Base-by-base conservation (phyloP, 2,329 filamentous ascomycete genomes). In the Alternaria conjuncta region DNA sequence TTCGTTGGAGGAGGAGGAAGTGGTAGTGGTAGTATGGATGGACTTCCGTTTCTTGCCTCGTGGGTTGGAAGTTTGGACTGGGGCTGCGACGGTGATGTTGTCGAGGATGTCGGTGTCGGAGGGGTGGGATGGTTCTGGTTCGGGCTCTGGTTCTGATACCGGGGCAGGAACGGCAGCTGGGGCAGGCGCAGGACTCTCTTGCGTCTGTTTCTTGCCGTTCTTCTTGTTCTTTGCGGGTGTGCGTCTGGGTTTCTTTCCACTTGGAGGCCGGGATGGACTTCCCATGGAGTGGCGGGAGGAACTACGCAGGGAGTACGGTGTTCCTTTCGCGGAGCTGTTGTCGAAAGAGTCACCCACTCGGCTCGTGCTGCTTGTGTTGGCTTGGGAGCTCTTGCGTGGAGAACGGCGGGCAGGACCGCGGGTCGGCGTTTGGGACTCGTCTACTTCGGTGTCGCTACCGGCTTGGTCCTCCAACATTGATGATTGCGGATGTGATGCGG, bases 31-130 rank as follows among this genome's bases (percentile, higher is more conserved):
- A n/a, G n/a, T n/a, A n/a, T n/a, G n/a, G n/a, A n/a, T n/a, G n/a
- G 70, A 62, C 55, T 72, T 75, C 15, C 74, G 62, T 71, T 72
- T 75, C 44, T 56, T 71, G 10, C 50, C 43, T n/a, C 18, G 49
- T 2, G 54, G 44, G 12, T 47, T 67, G 3, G 58, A 55, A 5
- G 55, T 15, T 26, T 44, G 49, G 5, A 71, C 63, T 5, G 49
- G 36, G 5, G 65, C 63, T 18, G 75, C 77, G 20, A 83, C 79
- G 15, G 81, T 72, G 53, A 83, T 83, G 58, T 79, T 81, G 45
- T 82, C 81, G 21, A 74, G 74, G 20, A 81, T 75, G 6, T 72
- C 75, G 7, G 80, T 78, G 2, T 78, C 71, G 5, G 78, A 71
- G 8, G 57, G 51, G n/a, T 63, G 44, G 10, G 18, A 3, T 23